Percentiles rank a stretch among this genome's conserved stretches.
phyloP scores from a whole-genome alignment of 495 filamentous ascomycete genomes.

The Aspergillus sclerotiicarbonarius region DNA sequence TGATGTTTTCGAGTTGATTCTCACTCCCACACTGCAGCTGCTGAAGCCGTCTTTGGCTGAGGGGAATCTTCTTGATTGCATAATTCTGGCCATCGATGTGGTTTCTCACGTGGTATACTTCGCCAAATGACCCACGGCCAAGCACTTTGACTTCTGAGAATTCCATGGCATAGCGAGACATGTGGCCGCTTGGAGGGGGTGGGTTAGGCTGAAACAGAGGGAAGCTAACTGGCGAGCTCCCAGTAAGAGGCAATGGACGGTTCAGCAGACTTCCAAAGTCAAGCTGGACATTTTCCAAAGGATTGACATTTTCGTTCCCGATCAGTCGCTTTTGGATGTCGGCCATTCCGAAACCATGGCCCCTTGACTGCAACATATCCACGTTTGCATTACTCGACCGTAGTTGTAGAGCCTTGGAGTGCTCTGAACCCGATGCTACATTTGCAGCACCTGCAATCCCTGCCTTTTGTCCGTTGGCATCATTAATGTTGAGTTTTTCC shows the following conservation, averaged over 20 bases:
- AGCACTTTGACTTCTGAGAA: constrained; percentile 44
- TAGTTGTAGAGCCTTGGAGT: constrained; percentile 11
- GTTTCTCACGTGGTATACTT: constrained; percentile 52
- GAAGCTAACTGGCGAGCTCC: constrained; percentile 37
- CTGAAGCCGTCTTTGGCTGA: constrained; percentile 46
- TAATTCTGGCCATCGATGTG: constrained; percentile 52
- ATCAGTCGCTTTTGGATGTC: constrained; percentile 21
- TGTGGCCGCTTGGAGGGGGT: constrained; percentile 16
- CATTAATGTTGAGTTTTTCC: constrained; percentile 32
- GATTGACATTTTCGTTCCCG: constrained; percentile 17
- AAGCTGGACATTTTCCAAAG: constrained; percentile 26
- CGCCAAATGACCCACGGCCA: constrained; percentile 53
- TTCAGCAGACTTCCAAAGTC: constrained; percentile 20
- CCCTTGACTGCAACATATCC: constrained; percentile 11
- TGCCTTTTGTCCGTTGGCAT: constrained; percentile 7
- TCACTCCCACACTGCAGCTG: constrained; percentile 46
- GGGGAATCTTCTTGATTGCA: constrained; percentile 54
- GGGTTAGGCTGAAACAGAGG: constrained; percentile 30
- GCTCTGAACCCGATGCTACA: constrained; percentile 13
- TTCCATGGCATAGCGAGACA: constrained; percentile 44
- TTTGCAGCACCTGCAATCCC: neutral
- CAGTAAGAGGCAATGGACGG: constrained; percentile 28
- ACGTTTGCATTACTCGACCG: constrained; percentile 5
- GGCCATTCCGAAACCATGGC: constrained; percentile 9
- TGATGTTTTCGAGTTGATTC: constrained; percentile 47